Evolutionary conservation across 2,329 filamentous ascomycete genomes (phyloP).

Genomic region (Escovopsis weberi): DNA sequence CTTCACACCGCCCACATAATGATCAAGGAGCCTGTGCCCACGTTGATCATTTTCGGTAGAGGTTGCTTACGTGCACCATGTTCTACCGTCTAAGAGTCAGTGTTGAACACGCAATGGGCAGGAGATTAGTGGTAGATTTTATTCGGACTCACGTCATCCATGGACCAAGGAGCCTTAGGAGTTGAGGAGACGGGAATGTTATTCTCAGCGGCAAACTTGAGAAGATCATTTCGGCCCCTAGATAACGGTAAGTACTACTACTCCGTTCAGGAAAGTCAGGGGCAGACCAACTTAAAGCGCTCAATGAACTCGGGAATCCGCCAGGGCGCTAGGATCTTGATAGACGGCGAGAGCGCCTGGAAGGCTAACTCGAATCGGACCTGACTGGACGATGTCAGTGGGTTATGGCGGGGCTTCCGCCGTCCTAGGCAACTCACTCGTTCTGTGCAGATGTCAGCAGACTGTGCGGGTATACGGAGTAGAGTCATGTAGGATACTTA

Average conservation of each 20-base stretch:
- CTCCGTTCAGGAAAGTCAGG: neutral
- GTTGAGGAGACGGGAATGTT: slow-evolving; percentile 62
- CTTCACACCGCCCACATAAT: no score
- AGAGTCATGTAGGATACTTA: neutral
- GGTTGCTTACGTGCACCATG: no score
- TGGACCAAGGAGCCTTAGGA: slow-evolving; percentile 49
- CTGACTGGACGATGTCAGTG: neutral
- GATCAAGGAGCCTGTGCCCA: no score
- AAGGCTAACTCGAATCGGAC: slow-evolving; percentile 20
- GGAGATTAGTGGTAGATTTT: neutral
- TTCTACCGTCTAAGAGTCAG: no score
- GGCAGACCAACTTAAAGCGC: slow-evolving; percentile 32
- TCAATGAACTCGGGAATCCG: slow-evolving; percentile 54
- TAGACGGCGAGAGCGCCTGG: slow-evolving; percentile 36
- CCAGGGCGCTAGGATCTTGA: slow-evolving; percentile 62
- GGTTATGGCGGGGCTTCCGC: neutral
- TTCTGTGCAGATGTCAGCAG: neutral
- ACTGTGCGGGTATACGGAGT: neutral
- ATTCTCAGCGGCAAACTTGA: slow-evolving; percentile 53
- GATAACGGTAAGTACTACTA: neutral
- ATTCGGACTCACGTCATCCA: slow-evolving; percentile 22
- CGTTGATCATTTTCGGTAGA: no score
- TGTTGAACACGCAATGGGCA: no score
- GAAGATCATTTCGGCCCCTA: slow-evolving; percentile 50
- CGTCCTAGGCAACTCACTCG: neutral